Evolutionary conservation across 352 stramenopile species (phyloP).

Genomic region (Pseudoperonospora humuli): DNA sequence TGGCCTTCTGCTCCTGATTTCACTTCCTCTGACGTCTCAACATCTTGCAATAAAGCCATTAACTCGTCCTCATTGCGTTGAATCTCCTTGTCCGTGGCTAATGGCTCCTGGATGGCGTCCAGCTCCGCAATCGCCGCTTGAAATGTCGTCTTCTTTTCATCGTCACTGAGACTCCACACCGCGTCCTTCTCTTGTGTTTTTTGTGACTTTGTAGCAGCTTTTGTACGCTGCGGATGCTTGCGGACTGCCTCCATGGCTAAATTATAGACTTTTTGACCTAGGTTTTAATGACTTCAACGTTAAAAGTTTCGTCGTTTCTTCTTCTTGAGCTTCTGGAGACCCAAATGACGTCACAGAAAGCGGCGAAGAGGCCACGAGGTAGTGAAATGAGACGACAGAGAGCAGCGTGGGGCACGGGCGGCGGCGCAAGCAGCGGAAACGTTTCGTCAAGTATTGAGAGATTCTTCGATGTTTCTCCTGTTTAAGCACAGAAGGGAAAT

Average conservation of each 20-base stretch:
- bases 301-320: slow-evolving; percentile 3
- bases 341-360: background rate
- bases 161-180: background rate
- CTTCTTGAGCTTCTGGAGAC: slow-evolving; percentile 8
- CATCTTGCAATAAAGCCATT: slow-evolving; percentile 31
- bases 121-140: slow-evolving; percentile 11
- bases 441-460: background rate
- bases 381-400: background rate
- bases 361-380: background rate
- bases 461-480: no score
- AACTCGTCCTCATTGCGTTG: slow-evolving; percentile 52
- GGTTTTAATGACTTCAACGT: slow-evolving; percentile 19
- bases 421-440: background rate
- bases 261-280: slow-evolving; percentile 6
- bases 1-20: slow-evolving; percentile 17
- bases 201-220: background rate
- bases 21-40: slow-evolving; percentile 1
- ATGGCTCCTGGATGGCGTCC: slow-evolving; percentile 7
- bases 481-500: no score
- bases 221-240: slow-evolving; percentile 9
- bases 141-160: slow-evolving; percentile 5
- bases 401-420: background rate
- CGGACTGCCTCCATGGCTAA: slow-evolving; percentile 21
- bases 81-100: slow-evolving; percentile 35
- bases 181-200: slow-evolving; percentile 3